Evolutionary conservation across 345 rosid species (phyloP), one percentile per base, ranked within the genome.

Genomic region (Microcos paniculata): DNA sequence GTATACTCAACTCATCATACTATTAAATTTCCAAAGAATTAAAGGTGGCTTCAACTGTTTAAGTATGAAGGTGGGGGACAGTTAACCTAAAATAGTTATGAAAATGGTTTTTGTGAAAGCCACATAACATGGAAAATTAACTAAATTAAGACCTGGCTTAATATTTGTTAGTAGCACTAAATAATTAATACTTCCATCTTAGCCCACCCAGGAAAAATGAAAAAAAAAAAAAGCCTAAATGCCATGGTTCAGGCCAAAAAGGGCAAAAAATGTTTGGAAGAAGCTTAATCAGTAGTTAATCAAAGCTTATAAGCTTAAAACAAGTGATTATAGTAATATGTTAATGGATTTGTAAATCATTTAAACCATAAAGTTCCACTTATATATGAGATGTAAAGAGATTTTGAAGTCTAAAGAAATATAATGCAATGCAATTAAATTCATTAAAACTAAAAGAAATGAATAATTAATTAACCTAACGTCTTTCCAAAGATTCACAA

Each of bases 401-500:
- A 9, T 6, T 42, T 31, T 62, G 18, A 42, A 6, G 10, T 42
- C 8, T 42, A 42, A 42, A 51, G 55, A 14, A 19, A 12, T 19
- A 14, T 51, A 12, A 4, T 51, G n/a, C 3, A 2, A 4, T 51
- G n/a, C 15, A 51, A 69, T 52, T 70, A 18, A 18, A 45, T 45
- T 35, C 77, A 31, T 61, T 12, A 51, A 40, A 61, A 31, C 15
- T 26, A 31, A 14, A 43, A 77, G n/a, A 38, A 15, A 57, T 65
- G 51, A 8, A 31, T 56, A 15, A 38, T 38, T 40, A 79, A 76
- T 68, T 48, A 81, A 52, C 72, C 31, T 59, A 80, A 74, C 84
- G 68, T 80, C 78, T 76, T 74, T 38, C 76, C 46, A 58, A 80
- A 78, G 80, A 63, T 74, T 71, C 77, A 78, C 67, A 79, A 73